Conservation (phyloP, 768 basidiomycete species). For the Thelephora ganbajun region DNA sequence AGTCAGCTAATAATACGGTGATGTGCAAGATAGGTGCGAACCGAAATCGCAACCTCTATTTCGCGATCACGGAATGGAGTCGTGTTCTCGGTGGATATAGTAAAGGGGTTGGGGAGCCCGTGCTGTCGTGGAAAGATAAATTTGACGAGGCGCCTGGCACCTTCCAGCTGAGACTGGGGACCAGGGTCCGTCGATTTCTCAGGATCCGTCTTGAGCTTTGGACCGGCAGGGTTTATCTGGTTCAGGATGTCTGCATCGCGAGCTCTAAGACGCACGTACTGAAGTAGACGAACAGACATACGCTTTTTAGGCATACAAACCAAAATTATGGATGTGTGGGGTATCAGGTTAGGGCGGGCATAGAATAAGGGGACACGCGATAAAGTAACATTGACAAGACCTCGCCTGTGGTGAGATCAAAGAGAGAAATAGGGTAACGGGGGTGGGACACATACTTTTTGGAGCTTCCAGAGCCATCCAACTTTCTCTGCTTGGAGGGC, state of each 20-base stretch:
- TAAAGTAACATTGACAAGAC: slow-evolving; percentile 38
- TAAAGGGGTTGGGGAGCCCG: slow-evolving; percentile 48
- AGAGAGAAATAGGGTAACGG: not conserved
- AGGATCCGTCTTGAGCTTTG: slow-evolving; percentile 15
- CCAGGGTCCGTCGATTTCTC: slow-evolving; percentile 29
- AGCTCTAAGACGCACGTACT: not conserved
- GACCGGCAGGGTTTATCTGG: slow-evolving; percentile 32
- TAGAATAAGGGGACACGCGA: slow-evolving; percentile 54
- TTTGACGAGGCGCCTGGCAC: slow-evolving; percentile 57
- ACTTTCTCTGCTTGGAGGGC: too few species aligned
- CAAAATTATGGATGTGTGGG: slow-evolving; percentile 32
- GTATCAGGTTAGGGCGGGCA: slow-evolving; percentile 39
- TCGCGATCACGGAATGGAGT: slow-evolving; percentile 37
- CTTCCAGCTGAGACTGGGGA: slow-evolving; percentile 28
- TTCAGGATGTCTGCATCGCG: slow-evolving; percentile 48
- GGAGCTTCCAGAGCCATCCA: too few species aligned
- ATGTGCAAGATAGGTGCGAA: slow-evolving; percentile 12
- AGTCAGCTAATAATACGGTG: slow-evolving; percentile 13
- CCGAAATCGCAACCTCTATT: slow-evolving; percentile 61
- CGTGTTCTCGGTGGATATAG: slow-evolving; percentile 9
- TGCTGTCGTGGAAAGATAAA: slow-evolving; percentile 80
- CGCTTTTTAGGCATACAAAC: slow-evolving; percentile 61
- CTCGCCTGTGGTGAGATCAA: slow-evolving; percentile 16
- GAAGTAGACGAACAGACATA: slow-evolving; percentile 14
- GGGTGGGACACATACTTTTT: too few species aligned